Percentiles rank a stretch among this genome's conserved stretches.
phyloP scores from a whole-genome alignment of 2,329 filamentous ascomycete species.

The Cytospora leucostoma region DNA sequence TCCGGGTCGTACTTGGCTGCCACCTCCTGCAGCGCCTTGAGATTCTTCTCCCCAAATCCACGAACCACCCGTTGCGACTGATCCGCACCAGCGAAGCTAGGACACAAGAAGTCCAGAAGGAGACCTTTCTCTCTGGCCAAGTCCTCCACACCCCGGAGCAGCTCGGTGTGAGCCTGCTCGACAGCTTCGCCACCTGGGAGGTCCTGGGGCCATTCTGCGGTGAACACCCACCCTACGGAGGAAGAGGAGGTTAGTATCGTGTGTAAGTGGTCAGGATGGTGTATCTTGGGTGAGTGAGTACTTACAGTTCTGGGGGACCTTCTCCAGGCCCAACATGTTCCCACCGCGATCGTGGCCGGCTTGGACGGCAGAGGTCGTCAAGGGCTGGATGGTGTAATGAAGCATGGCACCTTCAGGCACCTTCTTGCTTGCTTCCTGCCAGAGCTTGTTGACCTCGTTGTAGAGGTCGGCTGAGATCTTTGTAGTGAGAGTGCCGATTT shows the following conservation, averaged over 20 bases:
- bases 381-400: conserved; percentile 17
- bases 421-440: conserved; percentile 5
- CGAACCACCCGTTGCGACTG: neutral
- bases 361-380: neutral
- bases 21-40: neutral
- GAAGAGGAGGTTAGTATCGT: neutral
- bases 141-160: conserved; percentile 10
- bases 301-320: conserved; percentile 16
- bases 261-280: no score
- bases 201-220: conserved; percentile 6
- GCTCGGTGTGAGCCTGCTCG: conserved; percentile 6
- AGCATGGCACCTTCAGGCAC: conserved; percentile 1
- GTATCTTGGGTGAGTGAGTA: neutral
- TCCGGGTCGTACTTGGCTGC: conserved; percentile 4
- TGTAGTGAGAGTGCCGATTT: conserved; percentile 14
- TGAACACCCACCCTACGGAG: conserved; percentile 4
- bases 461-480: neutral
- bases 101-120: conserved; percentile 8
- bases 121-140: neutral
- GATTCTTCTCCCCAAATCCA: conserved; percentile 6
- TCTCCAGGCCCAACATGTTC: conserved; percentile 2
- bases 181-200: neutral
- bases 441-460: conserved; percentile 3
- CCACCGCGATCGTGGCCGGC: conserved; percentile 5
- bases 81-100: neutral